Percentiles rank a stretch among this genome's conserved stretches.
Evolutionary conservation across 2,329 filamentous ascomycete genomes (phyloP).

Genomic region (Rhinocladiella mackenziei): DNA sequence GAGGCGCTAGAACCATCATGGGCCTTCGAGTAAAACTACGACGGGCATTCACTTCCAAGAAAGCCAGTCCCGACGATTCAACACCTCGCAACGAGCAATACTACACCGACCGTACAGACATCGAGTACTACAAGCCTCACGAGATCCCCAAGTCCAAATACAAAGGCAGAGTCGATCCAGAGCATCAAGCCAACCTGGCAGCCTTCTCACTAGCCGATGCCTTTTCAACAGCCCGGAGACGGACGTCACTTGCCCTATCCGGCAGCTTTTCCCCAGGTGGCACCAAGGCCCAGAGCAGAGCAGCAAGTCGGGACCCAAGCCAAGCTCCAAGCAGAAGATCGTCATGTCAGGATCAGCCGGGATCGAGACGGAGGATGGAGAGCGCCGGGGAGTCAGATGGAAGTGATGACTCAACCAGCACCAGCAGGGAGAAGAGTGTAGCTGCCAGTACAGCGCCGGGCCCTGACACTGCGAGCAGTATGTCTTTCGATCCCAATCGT

Average conservation of each 20-base stretch:
- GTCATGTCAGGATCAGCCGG: slow-evolving; percentile 4
- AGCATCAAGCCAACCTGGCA: slow-evolving; percentile 42
- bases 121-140: slow-evolving; percentile 47
- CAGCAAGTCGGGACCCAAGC: slow-evolving; percentile 19
- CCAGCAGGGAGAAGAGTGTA: slow-evolving; percentile 17
- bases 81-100: slow-evolving; percentile 15
- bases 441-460: slow-evolving; percentile 15
- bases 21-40: slow-evolving; percentile 23
- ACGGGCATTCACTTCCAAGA: slow-evolving; percentile 22
- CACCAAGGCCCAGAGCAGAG: slow-evolving; percentile 30
- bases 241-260: slow-evolving; percentile 25
- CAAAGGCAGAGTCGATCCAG: slow-evolving; percentile 45
- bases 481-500: slow-evolving; percentile 4
- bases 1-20: no score
- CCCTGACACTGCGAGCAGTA: slow-evolving; percentile 22
- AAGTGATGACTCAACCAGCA: slow-evolving; percentile 9
- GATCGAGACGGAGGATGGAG: slow-evolving; percentile 14
- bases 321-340: slow-evolving; percentile 16
- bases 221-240: slow-evolving; percentile 14
- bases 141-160: slow-evolving; percentile 50
- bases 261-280: slow-evolving; percentile 29
- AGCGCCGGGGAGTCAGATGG: slow-evolving; percentile 5
- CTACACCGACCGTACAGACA: slow-evolving; percentile 35
- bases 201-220: slow-evolving; percentile 43
- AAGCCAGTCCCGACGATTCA: slow-evolving; percentile 8